A percentile compares a stretch with the other conserved stretches of the same genome.
Conservation (phyloP, 768 basidiomycete species). For the Hortiboletus flavorubellus region DNA sequence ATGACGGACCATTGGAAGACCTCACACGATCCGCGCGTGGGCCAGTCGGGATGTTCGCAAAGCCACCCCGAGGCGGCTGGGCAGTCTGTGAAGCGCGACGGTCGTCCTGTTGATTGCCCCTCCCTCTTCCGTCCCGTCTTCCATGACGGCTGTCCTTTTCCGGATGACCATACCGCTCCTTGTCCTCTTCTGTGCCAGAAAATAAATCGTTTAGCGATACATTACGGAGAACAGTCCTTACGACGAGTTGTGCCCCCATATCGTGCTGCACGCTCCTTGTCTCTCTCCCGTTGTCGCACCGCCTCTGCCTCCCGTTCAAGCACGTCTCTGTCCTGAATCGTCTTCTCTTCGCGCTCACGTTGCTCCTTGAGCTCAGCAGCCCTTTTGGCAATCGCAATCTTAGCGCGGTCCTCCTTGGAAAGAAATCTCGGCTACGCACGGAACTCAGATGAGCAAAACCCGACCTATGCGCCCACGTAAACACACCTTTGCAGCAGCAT, state of each 20-base stretch:
- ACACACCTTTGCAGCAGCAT: conserved; percentile 82
- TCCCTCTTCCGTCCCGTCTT: conserved; percentile 39
- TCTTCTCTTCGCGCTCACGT: conserved; percentile 59
- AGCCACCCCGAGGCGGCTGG: conserved; percentile 42
- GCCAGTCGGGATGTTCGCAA: conserved; percentile 76
- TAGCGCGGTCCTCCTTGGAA: conserved; percentile 87
- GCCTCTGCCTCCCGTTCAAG: conserved; percentile 78
- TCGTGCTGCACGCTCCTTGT: conserved; percentile 32
- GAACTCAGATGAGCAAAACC: background rate
- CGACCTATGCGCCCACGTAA: background rate
- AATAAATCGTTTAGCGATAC: conserved; percentile 5
- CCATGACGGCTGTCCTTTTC: conserved; percentile 47
- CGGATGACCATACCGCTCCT: conserved; percentile 44
- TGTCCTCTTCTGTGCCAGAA: conserved; percentile 43
- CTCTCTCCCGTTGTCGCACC: conserved; percentile 50
- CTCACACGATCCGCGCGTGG: conserved; percentile 75
- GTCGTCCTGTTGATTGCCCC: conserved; percentile 36
- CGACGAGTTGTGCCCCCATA: conserved; percentile 40
- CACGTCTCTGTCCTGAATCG: conserved; percentile 58
- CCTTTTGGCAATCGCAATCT: conserved; percentile 84
- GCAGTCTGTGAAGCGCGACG: conserved; percentile 32
- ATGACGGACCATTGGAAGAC: conserved; percentile 27
- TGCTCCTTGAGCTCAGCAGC: conserved; percentile 77
- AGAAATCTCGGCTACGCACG: conserved; percentile 83
- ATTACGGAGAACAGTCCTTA: conserved; percentile 11